Percentiles rank a stretch among this genome's conserved stretches.
Conservation (phyloP, 331 rosid species). For the Quercus tomentella region DNA sequence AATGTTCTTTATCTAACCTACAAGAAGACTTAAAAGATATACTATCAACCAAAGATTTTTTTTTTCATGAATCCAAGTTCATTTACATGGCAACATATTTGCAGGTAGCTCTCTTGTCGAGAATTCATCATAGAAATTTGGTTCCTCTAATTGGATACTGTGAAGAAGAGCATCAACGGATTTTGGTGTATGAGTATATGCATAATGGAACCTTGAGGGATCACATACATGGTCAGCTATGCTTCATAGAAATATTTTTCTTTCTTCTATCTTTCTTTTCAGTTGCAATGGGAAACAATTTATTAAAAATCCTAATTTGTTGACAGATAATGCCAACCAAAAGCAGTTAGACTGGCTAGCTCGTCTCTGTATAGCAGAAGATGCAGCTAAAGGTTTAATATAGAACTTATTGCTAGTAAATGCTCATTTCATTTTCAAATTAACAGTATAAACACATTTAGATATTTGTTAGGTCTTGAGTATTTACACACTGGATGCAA, state of each 20-base stretch:
- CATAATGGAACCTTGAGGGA: constrained; percentile 95
- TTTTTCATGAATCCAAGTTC: not conserved
- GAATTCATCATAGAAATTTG: constrained; percentile 97
- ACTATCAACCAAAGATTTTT: not conserved
- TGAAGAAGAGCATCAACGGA: constrained; percentile 79
- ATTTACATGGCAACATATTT: not conserved
- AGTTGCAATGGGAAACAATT: not conserved
- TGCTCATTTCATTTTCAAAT: constrained; percentile 17
- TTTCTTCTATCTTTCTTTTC: not conserved
- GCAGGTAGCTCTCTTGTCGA: constrained; percentile 91
- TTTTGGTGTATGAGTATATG: constrained; percentile 93
- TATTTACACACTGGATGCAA: constrained; percentile 96
- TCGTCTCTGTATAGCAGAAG: constrained; percentile 91
- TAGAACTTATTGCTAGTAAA: constrained; percentile 17
- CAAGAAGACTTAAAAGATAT: not conserved
- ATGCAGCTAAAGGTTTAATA: constrained; percentile 83
- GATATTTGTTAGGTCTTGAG: constrained; percentile 67
- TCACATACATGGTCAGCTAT: constrained; percentile 64
- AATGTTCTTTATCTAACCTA: not conserved
- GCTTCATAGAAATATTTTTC: constrained; percentile 10
- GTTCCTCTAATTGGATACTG: constrained; percentile 95
- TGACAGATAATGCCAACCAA: constrained; percentile 50
- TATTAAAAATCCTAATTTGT: constrained; percentile 18
- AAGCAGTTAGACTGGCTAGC: constrained; percentile 70
- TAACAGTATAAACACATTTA: constrained; percentile 13